Base-by-base conservation (phyloP, 2,329 filamentous ascomycete genomes). In the Amauroascus verrucosus region DNA sequence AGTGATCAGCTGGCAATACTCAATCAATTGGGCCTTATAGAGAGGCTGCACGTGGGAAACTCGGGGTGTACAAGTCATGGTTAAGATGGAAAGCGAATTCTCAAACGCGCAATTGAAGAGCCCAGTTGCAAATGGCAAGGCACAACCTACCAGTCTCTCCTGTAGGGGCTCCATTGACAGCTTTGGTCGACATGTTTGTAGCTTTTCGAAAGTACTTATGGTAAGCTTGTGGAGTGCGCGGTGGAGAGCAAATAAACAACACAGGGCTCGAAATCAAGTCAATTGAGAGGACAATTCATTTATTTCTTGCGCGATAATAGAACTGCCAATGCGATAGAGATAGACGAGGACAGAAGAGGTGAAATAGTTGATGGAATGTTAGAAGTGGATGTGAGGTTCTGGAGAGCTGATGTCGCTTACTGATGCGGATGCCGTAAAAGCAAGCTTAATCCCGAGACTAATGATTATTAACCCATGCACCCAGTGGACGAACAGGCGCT, bases 391-490 rank as follows among this genome's bases (percentile, higher is more conserved):
- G 44, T 24, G 40, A 43, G 38, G 38, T 41, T n/a, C 37, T 18
- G 9, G 35, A 16, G 47, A 51, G 48, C 38, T 32, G 48, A 43
- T 51, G 48, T 51, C 22, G 38, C 49, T 51, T 51, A 43, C 49
- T 51, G 40, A 45, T 51, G 49, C 38, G 40, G 37, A 45, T 37
- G 49, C 49, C 49, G 49, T 26, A 22, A 26, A 51, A 37, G 49
- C 38, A 51, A 45, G 49, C 38, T 45, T 52, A 46, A 52, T 38
- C 16, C 50, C 40, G 50, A 38, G n/a, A 45, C 50, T 46, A 45
- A 45, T 30, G 50, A 37, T 52, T 38, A 30, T 38, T 52, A 26
- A 46, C 20, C 50, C 41, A 20, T 16, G 41, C 24, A 3, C 38
- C 18, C n/a, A n/a, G n/a, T n/a, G n/a, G n/a, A n/a, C n/a, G n/a